Evolutionary conservation across 495 filamentous ascomycete genomes (phyloP), one percentile per base, ranked within the genome.

Genomic region (Hypomontagnella submonticulosa): DNA sequence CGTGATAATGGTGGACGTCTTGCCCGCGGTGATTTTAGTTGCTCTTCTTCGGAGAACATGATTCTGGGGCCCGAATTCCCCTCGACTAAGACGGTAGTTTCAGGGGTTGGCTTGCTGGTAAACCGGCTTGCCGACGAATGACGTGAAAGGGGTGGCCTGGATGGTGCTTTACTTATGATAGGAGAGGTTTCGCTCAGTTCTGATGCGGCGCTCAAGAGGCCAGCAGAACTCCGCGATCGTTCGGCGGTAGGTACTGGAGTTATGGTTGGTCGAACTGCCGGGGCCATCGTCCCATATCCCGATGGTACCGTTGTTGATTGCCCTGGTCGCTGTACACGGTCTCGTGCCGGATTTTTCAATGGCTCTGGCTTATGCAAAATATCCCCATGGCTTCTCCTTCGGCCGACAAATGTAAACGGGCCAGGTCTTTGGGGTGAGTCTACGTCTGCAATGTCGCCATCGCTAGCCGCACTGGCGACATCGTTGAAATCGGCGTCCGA

Each of bases 91-190:
- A 93, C 84, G 40, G 80, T 83, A 23, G 91, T 89, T 68, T 89
- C 86, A 0, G 92, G 91, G 8, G 91, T 87, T n/a, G 91, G 85
- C 16, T 84, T 86, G 46, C 87, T 91, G 15, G 88, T 88, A 71
- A 94, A 93, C 32, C 81, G 81, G 72, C 85, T 79, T 13, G 73
- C 78, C 12, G 77, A 87, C 59, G 77, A 79, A 61, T 79, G 85
- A 50, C 80, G 84, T 37, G 75, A 82, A n/a, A 80, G 77, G 68
- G 69, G 67, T 49, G 87, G 78, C 69, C 82, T 67, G 47, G 75
- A 71, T 11, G 71, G 56, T 15, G 71, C 67, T 12, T 71, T 56
- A 10, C 67, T 36, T 63, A n/a, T 49, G 49, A 55, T 61, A 43
- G 23, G 65, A 27, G 57, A 57, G 12, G 32, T 57, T 20, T 72